Base-by-base conservation (phyloP, 2,329 filamentous ascomycete genomes). In the Blastomyces emzantsi region DNA sequence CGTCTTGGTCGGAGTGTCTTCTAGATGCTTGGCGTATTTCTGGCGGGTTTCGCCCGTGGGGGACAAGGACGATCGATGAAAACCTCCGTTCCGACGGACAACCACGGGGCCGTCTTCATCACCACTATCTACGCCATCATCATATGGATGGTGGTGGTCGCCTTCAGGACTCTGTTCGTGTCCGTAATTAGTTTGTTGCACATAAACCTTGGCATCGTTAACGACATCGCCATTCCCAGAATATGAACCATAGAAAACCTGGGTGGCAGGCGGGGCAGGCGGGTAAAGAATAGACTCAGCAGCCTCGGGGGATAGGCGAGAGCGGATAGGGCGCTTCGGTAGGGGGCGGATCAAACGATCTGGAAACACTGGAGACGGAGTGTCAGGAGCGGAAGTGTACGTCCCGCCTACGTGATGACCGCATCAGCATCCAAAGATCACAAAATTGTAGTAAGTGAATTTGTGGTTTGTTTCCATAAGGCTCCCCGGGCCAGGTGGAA, bases 271-370 rank as follows among this genome's bases (percentile, higher is more conserved):
- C 47, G 87, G 88, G 17, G 87, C 84, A 3, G 90, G 86, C 9
- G 93, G 92, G 70, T 91, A 96, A 69, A 87, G 83, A 70, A 97
- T 94, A 39, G 88, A 85, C 62, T 89, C 87, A 63, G 90, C 91
- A 70, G 90, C 87, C 74, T 96, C 90, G 65, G 90, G 88, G 41
- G 93, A 92, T 61, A 99, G 82, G 63, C 90, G 87, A 74, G 94
- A 92, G 70, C 92, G 90, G 62, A 99, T 83, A 67, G 90, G 88
- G 71, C 92, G 89, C 78, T 90, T 94, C 54, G 94, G 94, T 65
- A 99, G 80, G 63, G 94, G 94, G 73, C 92, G 88, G 74, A 99
- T 99, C 66, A 93, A 89, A 76, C 94, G 88, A 74, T 96, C 90
- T 68, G 91, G 91, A 74, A 90, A 96, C 71, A 90, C 82, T 65